Percentiles rank a stretch among this genome's conserved stretches.
phyloP scores from a whole-genome alignment of 768 basidiomycete species.

The Nidula microcarpa region DNA sequence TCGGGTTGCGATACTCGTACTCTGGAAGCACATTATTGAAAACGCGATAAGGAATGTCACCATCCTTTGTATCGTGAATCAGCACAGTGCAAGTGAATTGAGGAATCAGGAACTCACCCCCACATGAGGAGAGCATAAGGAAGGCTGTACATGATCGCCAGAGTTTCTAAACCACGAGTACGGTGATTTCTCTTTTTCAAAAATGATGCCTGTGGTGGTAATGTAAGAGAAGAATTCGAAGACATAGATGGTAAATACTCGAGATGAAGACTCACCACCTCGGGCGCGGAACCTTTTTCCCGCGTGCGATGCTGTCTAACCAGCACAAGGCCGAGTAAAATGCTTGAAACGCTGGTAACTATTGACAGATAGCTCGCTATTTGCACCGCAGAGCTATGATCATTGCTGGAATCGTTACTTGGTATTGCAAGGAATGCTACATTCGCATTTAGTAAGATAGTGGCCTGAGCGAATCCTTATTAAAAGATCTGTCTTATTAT shows the following conservation, averaged over 20 bases:
- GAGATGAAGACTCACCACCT: slow-evolving; percentile 27
- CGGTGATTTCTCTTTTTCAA: slow-evolving; percentile 10
- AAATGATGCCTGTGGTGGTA: slow-evolving; percentile 15
- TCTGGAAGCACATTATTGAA: slow-evolving; percentile 20
- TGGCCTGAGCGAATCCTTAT: slow-evolving; percentile 25
- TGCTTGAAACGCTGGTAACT: slow-evolving; percentile 35
- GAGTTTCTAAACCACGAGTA: slow-evolving; percentile 24
- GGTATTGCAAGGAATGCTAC: slow-evolving; percentile 31
- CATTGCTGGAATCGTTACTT: slow-evolving; percentile 21
- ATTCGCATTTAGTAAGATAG: slow-evolving; percentile 35
- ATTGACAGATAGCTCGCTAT: slow-evolving; percentile 42
- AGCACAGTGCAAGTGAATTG: not conserved
- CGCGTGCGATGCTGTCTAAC: slow-evolving; percentile 35
- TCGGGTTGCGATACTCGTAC: slow-evolving; percentile 17
- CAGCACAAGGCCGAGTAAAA: slow-evolving; percentile 39
- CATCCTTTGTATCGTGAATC: slow-evolving; percentile 16
- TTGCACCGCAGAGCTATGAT: slow-evolving; percentile 22
- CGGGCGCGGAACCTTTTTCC: slow-evolving; percentile 18
- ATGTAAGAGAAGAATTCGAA: too few relatives aligned
- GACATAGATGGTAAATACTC: not conserved
- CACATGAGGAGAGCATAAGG: slow-evolving; percentile 38
- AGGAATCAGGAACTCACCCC: slow-evolving; percentile 21
- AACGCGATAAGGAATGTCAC: slow-evolving; percentile 28
- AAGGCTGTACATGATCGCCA: slow-evolving; percentile 36
- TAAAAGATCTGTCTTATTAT: not conserved